Conservation (phyloP, 2,329 filamentous ascomycete species). For the Malbranchea zuffiana region DNA sequence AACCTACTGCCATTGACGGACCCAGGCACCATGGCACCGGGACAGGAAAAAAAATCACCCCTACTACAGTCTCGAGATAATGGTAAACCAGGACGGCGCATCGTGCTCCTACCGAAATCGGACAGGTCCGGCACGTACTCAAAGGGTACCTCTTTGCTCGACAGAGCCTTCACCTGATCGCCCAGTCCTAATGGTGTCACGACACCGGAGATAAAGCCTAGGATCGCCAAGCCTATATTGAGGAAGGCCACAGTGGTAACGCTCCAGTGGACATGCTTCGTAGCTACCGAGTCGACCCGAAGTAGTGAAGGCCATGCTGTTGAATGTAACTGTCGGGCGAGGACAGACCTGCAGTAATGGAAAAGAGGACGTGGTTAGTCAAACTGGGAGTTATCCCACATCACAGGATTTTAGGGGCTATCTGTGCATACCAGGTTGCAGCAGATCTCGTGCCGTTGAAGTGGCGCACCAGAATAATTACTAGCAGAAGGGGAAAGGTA, state of each 20-base stretch:
- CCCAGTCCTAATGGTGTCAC: slow-evolving; percentile 39
- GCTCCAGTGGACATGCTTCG: slow-evolving; percentile 22
- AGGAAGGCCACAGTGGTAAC: slow-evolving; percentile 20
- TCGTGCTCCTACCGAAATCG: slow-evolving; percentile 32
- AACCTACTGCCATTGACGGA: too few relatives aligned
- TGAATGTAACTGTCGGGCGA: slow-evolving; percentile 28
- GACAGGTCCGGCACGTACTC: slow-evolving; percentile 30
- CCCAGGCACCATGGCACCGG: slow-evolving; percentile 14
- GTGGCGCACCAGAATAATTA: too few relatives aligned
- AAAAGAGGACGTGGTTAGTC: too few relatives aligned
- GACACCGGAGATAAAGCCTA: slow-evolving; percentile 33
- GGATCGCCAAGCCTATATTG: slow-evolving; percentile 20
- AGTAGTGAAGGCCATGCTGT: slow-evolving; percentile 37
- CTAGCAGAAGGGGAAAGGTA: too few relatives aligned
- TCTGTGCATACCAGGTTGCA: slow-evolving; percentile 16
- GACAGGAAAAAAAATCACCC: slow-evolving; percentile 17
- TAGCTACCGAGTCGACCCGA: slow-evolving; percentile 28
- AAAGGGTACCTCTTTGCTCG: slow-evolving; percentile 21
- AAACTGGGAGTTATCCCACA: too few relatives aligned
- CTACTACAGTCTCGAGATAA: slow-evolving; percentile 25
- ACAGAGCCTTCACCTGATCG: slow-evolving; percentile 24
- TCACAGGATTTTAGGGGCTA: too few relatives aligned
- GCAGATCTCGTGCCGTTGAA: too few relatives aligned
- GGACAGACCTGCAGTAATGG: slow-evolving; percentile 25
- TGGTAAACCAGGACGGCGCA: slow-evolving; percentile 22